A percentile compares a stretch with the other conserved stretches of the same genome.
Conservation (phyloP, 768 basidiomycete genomes). For the Pleurotus eryngii region DNA sequence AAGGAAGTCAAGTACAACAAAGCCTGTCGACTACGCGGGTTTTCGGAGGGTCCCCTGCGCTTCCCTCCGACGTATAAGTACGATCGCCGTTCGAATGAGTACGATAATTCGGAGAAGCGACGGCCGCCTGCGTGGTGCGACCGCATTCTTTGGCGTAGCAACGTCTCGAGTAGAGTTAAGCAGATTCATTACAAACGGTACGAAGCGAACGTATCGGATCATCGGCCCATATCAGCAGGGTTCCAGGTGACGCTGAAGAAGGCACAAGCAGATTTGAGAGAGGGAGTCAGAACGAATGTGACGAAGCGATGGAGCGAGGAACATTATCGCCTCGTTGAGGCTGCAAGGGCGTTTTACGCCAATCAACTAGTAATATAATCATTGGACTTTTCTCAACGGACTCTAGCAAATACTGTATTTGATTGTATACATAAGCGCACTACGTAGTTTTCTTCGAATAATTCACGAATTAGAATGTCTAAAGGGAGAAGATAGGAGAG, state of each 20-base stretch:
- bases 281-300: constrained; percentile 52
- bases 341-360: constrained; percentile 40
- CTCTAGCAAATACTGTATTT: no score
- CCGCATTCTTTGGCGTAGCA: constrained; percentile 77
- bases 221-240: constrained; percentile 81
- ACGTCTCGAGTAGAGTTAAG: constrained; percentile 52
- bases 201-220: constrained; percentile 87
- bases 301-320: constrained; percentile 52
- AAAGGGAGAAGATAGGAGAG: no score
- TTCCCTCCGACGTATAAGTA: constrained; percentile 97
- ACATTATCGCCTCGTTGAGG: constrained; percentile 36
- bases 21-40: constrained; percentile 80
- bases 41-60: constrained; percentile 75
- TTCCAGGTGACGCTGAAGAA: constrained; percentile 74
- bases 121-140: constrained; percentile 97
- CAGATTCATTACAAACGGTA: constrained; percentile 76
- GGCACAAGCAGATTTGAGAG: constrained; percentile 57
- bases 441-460: no score
- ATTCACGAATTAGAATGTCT: no score
- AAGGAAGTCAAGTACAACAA: constrained; percentile 89
- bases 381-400: not conserved
- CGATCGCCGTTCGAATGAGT: constrained; percentile 72
- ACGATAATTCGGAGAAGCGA: constrained; percentile 86
- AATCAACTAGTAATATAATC: constrained; percentile 22
- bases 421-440: no score